A percentile compares a stretch with the other conserved stretches of the same genome.
phyloP scores from a whole-genome alignment of 495 filamentous ascomycete species.

The Aspergillus baeticus region DNA sequence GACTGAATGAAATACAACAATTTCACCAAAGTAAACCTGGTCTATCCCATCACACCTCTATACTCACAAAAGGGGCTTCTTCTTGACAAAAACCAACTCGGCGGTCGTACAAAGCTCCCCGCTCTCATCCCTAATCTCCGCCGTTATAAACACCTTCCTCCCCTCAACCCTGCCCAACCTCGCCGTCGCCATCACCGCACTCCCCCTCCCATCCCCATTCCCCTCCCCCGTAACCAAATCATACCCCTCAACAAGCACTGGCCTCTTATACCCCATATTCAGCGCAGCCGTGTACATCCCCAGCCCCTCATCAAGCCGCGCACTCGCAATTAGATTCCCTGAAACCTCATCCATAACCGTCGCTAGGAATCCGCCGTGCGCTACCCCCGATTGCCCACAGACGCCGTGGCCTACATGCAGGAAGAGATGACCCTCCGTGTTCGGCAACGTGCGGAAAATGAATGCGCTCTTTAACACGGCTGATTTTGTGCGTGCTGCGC shows the following conservation, averaged over 20 bases:
- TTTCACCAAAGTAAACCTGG: neutral
- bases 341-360: conserved; percentile 12
- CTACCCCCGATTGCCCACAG: conserved; percentile 3
- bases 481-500: neutral
- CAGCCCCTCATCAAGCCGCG: conserved; percentile 7
- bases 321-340: conserved; percentile 2
- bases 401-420: conserved; percentile 5
- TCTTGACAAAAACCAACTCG: conserved; percentile 13
- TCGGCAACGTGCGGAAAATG: neutral
- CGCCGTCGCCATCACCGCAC: conserved; percentile 10
- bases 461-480: neutral
- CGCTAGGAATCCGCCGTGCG: conserved; percentile 14
- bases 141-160: conserved; percentile 16
- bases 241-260: conserved; percentile 2
- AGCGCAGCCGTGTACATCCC: conserved; percentile 14
- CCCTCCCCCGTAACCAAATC: neutral
- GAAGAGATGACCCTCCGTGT: conserved; percentile 3
- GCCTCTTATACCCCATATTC: conserved; percentile 6
- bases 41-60: neutral
- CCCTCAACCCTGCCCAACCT: conserved; percentile 9
- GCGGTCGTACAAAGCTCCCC: conserved; percentile 13
- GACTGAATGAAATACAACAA: conserved; percentile 1
- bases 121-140: conserved; percentile 6
- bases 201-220: neutral
- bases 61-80: neutral